Percentiles rank a stretch among this genome's conserved stretches.
Evolutionary conservation across 768 basidiomycete genomes (phyloP).

Genomic region (Suillus fuscotomentosus): DNA sequence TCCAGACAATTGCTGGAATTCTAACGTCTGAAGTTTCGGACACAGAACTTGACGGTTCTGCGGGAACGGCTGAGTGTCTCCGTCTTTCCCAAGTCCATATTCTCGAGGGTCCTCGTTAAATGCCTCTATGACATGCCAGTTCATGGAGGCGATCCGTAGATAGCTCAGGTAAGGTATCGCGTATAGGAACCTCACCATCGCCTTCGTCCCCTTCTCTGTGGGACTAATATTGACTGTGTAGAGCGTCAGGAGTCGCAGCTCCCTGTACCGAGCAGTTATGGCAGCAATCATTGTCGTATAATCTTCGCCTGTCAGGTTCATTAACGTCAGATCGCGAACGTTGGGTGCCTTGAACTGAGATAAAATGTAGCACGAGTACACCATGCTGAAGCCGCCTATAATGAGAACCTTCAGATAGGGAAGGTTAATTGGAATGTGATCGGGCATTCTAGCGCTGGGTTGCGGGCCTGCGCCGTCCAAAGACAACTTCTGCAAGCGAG

Average conservation of each 20-base stretch:
- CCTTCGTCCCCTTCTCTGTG: constrained; percentile 20
- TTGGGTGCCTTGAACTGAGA: constrained; percentile 55
- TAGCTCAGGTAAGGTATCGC: constrained; percentile 57
- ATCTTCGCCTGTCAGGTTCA: constrained; percentile 50
- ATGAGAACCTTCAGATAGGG: constrained; percentile 49
- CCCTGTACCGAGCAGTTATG: constrained; percentile 49
- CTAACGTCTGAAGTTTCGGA: constrained; percentile 45
- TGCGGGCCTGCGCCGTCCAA: constrained; percentile 64
- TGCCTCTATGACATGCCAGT: constrained; percentile 41
- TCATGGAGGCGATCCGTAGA: constrained; percentile 47
- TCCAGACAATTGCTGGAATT: constrained; percentile 40
- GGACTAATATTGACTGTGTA: constrained; percentile 41
- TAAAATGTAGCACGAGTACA: constrained; percentile 47
- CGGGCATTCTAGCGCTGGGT: constrained; percentile 25
- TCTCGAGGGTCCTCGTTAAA: constrained; percentile 43
- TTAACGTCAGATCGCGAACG: constrained; percentile 55
- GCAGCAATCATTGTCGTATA: constrained; percentile 46
- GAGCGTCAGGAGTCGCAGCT: constrained; percentile 54
- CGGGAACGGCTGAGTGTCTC: constrained; percentile 8
- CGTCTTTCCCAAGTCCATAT: constrained; percentile 10
- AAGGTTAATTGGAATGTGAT: constrained; percentile 43
- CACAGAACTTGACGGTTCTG: constrained; percentile 31
- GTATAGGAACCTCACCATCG: constrained; percentile 50
- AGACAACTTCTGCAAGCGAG: constrained; percentile 51
- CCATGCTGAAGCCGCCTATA: constrained; percentile 53